A percentile compares a stretch with the other conserved stretches of the same genome.
phyloP scores from a whole-genome alignment of 768 basidiomycete genomes.

The Sutorius australiensis region DNA sequence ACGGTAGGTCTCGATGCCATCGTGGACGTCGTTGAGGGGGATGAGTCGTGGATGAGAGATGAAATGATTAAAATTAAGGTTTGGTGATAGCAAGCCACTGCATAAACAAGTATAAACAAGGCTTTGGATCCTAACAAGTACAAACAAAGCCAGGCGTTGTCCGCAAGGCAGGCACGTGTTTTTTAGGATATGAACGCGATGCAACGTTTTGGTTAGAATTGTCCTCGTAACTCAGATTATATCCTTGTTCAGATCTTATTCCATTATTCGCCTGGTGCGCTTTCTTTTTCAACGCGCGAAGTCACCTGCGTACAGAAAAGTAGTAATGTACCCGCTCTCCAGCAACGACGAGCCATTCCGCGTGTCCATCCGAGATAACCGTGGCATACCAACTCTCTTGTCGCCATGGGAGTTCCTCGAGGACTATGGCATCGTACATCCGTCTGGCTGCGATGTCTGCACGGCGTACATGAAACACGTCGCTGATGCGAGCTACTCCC shows the following conservation, averaged over 20 bases:
- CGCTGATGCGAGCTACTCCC: constrained; percentile 37
- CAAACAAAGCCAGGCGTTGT: constrained; percentile 30
- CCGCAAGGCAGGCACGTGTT: constrained; percentile 31
- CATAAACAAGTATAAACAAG: constrained; percentile 18
- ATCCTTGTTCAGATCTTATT: constrained; percentile 13
- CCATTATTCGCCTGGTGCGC: constrained; percentile 20
- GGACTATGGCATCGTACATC: constrained; percentile 39
- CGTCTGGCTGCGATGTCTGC: constrained; percentile 37
- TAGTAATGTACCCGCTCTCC: constrained; percentile 32
- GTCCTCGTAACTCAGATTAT: constrained; percentile 15
- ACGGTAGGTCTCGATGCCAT: constrained; percentile 96
- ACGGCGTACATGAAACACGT: constrained; percentile 39
- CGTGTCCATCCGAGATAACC: constrained; percentile 25
- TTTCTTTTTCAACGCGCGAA: not conserved
- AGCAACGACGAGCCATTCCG: constrained; percentile 32
- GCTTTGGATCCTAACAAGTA: constrained; percentile 18
- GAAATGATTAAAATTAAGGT: constrained; percentile 20
- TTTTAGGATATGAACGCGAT: constrained; percentile 22
- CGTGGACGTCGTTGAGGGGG: constrained; percentile 34
- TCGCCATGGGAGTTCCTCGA: constrained; percentile 40
- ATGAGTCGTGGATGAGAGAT: not conserved
- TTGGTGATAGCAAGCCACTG: constrained; percentile 29
- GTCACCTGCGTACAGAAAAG: constrained; percentile 6
- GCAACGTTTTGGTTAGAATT: constrained; percentile 6
- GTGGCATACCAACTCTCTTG: constrained; percentile 31